phyloP scores from a whole-genome alignment of 2,329 filamentous ascomycete species.

The Drechslera avenae region DNA sequence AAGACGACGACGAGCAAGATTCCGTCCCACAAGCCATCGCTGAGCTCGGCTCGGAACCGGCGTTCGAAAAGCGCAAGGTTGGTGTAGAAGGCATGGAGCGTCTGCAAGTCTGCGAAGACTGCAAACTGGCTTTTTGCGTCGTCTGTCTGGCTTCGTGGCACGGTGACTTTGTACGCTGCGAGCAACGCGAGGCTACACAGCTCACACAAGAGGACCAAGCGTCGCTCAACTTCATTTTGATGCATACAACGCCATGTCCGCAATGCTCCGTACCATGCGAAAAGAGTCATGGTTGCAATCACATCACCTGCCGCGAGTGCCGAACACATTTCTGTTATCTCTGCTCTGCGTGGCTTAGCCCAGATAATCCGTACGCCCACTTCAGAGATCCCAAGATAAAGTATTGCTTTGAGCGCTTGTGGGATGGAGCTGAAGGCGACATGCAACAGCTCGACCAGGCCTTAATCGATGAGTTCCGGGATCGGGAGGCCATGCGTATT shows the following conservation, averaged over 20 bases:
- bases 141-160: constrained; percentile 86
- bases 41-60: constrained; percentile 15
- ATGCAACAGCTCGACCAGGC: constrained; percentile 51
- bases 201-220: constrained; percentile 84
- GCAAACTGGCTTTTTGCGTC: constrained; percentile 76
- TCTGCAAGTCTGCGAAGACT: constrained; percentile 81
- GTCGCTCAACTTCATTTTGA: constrained; percentile 79
- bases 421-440: constrained; percentile 87
- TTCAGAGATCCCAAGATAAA: constrained; percentile 74
- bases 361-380: constrained; percentile 82
- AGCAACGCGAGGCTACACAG: constrained; percentile 69
- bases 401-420: constrained; percentile 80
- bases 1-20: constrained; percentile 27
- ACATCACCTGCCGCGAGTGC: constrained; percentile 80
- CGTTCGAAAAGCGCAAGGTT: constrained; percentile 29
- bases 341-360: constrained; percentile 83
- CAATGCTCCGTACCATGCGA: constrained; percentile 84
- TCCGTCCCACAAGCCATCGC: constrained; percentile 1
- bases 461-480: constrained; percentile 52
- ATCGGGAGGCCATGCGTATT: constrained; percentile 43
- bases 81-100: constrained; percentile 64
- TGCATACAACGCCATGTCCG: constrained; percentile 85
- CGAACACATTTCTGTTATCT: constrained; percentile 94
- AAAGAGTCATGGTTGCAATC: constrained; percentile 80
- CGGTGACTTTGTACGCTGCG: constrained; percentile 78